Evolutionary conservation across 148 eudicot species (phyloP), one percentile per base, ranked within the genome.

Genomic region (Cornus controversa): DNA sequence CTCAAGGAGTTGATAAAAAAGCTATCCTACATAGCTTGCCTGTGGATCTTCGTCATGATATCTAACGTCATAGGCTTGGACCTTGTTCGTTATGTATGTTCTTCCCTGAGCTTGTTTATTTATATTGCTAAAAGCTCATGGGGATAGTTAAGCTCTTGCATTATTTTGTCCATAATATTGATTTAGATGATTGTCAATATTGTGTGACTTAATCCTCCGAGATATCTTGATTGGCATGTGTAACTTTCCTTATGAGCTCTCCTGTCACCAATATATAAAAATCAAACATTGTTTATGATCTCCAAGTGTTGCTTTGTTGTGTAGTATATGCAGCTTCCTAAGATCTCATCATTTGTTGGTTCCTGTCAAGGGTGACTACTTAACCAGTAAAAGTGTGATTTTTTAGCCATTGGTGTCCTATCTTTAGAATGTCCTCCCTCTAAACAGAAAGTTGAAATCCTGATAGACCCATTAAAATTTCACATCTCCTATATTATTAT

Each of bases 41-140:
- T 66, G 77, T 86, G 76, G 97, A 93, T 89, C 91, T 93, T 74
- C 91, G 95, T 36, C 89, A 93, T 42, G 97, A 93, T 75, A 93
- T 93, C 58, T 95, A 93, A 80, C 91, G 93, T 45, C 97, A 93
- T 91, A 70, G 91, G 95, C 91, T 80, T 93, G 83, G 97, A 91
- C 86, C 97, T 93, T 83, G 97, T 93, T 81, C 86, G 92, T 72
- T 86, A 93, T 76, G 97, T 92, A 92, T 71, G 90, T 27, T 77
- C 75, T 67, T 23, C 34, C 65, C 42, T 23, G 23, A 23, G 26
- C 66, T 23, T 24, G 70, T 25, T n/a, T 66, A 23, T 73, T 8
- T 6, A n/a, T 20, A 34, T 16, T 27, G 31, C 60, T 74, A 66
- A 78, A 57, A 40, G 45, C 22, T 28, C 40, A 2, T 22, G 15